Evolutionary conservation across 2,329 filamentous ascomycete species (phyloP), one percentile per base, ranked within the genome.

Genomic region (Blastomyces emzantsi): DNA sequence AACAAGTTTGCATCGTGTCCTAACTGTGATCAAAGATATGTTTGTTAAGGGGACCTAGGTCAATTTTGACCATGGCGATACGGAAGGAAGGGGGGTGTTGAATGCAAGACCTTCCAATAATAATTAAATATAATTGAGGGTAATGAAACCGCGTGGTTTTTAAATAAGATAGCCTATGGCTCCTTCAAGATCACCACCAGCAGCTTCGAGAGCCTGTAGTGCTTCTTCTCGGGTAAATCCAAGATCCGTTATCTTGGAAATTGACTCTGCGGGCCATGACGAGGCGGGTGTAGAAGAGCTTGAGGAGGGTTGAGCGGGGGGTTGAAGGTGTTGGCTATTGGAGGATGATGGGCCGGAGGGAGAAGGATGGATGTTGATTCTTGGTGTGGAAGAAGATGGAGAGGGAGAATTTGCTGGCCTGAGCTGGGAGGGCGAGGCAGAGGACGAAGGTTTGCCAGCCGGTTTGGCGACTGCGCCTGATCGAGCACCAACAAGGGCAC

Each of bases 401-500:
- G 68, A 66, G 39, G 66, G 65, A 7, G 68, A 62, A 36, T 60
- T 61, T 28, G 43, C 11, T 49, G 43, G 41, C 64, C 64, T 61
- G 17, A 54, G 3, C 11, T 54, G 47, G 33, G 60, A 61, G n/a
- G 39, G 45, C 64, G 67, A 60, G 9, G 67, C 57, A 17, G 70
- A 66, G 57, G 61, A 57, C 60, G 66, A 68, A 63, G 66, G 60
- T 22, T 65, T 65, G 22, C 67, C 67, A 33, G 74, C 75, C 60
- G 73, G 72, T 56, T 76, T 76, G 19, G 75, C 77, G 52, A 80
- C 73, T 33, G 89, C 91, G 19, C 94, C 94, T 2, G 92, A 89
- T 63, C 87, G 85, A 59, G 89, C 87, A 54, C 93, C 93, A 66
- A 97, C 91, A 59, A 90, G 87, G 13, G 90, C 95, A n/a, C 92